phyloP scores from a whole-genome alignment of 495 filamentous ascomycete species.

The Annulohypoxylon maeteangense region DNA sequence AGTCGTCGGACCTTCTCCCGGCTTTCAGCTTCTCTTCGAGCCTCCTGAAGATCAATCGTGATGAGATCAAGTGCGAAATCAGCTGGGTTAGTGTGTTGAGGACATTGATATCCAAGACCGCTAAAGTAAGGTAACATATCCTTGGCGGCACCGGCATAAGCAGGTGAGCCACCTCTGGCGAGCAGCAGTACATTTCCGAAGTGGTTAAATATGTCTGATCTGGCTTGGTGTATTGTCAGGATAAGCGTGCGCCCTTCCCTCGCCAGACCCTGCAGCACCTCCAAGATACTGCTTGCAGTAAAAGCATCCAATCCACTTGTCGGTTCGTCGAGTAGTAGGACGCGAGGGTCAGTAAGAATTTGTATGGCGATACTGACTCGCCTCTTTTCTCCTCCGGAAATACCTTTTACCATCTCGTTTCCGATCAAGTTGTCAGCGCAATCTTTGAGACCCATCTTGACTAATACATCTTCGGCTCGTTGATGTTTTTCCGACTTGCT shows the following conservation, averaged over 20 bases:
- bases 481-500: constrained; percentile 69
- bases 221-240: constrained; percentile 79
- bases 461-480: constrained; percentile 74
- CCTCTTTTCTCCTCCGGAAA: constrained; percentile 80
- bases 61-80: constrained; percentile 82
- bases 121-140: constrained; percentile 74
- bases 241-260: constrained; percentile 79
- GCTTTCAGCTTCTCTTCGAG: constrained; percentile 65
- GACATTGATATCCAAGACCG: constrained; percentile 68
- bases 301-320: constrained; percentile 81
- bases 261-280: constrained; percentile 72
- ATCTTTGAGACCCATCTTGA: constrained; percentile 80
- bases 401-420: constrained; percentile 75
- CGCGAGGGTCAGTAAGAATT: constrained; percentile 75
- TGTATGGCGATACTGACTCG: constrained; percentile 80
- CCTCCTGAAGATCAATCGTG: constrained; percentile 75
- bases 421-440: constrained; percentile 80
- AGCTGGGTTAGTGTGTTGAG: constrained; percentile 74
- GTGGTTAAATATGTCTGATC: constrained; percentile 74
- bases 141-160: constrained; percentile 72
- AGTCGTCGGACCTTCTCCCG: constrained; percentile 67
- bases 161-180: constrained; percentile 71
- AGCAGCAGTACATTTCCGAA: constrained; percentile 78
- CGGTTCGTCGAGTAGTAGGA: constrained; percentile 78
- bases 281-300: constrained; percentile 77